Base-by-base conservation (phyloP, 208 protist species). In the Trypanosoma cruzi region DNA sequence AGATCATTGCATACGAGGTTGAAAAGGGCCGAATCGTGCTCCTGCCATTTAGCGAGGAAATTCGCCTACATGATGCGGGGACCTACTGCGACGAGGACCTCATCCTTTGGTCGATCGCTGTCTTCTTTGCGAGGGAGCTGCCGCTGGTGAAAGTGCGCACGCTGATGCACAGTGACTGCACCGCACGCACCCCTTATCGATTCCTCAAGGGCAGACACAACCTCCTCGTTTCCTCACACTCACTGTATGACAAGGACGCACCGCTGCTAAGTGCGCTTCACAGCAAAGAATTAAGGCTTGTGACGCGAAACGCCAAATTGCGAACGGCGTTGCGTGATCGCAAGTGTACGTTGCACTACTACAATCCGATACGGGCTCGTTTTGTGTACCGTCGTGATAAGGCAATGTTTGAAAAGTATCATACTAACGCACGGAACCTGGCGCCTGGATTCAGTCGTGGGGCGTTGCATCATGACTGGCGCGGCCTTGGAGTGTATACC, bases 381-480 rank as follows among this genome's bases (percentile, higher is more conserved):
- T 93, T 94, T 58, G 67, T 92, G n/a, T 96, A 96, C 73, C 86
- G 91, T 31, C 76, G 91, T 3, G 91, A 96, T 73, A 89, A 88
- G 76, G 85, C 91, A 24, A 54, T 96, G 20, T 96, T 94, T 71
- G 91, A 96, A 70, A 92, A 89, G 76, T 94, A 90, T 65, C 91
- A 94, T 71, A 77, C 81, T 2, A 83, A 80, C 4, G 88, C 85
- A n/a, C 86, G 91, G 28, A 74, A 96, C 53, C 58, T 93, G 0
- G 84, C 88, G 5, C 88, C 86, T 6, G 91, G 91, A 42, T 96
- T 96, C 65, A 93, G 88, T 59, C 82, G 84, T 50, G 91, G 88
- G 37, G 82, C 83, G 0, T 64, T 96, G 32, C 63, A 64, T 18
- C 89, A 84, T 56, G 91, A 96, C 64, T 73, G 86, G 63, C 88